Evolutionary conservation across 768 basidiomycete species (phyloP).

Genomic region (Suillus alpinus): DNA sequence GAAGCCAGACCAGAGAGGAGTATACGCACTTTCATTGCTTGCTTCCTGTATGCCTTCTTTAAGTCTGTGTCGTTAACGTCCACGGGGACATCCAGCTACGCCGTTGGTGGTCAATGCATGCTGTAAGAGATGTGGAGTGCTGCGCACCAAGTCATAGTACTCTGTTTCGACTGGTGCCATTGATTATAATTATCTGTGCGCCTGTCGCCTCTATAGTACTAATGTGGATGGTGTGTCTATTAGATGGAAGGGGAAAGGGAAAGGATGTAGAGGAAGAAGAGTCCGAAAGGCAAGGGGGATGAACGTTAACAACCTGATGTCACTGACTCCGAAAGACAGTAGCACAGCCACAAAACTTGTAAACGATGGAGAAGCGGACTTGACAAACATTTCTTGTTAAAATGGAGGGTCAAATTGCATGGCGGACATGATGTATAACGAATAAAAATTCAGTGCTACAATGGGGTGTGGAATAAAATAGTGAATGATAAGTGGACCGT

Average conservation of each 20-base stretch:
- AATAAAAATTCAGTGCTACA: constrained; percentile 25
- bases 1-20: neutral
- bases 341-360: constrained; percentile 2
- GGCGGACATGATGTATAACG: neutral
- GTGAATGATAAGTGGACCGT: neutral
- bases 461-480: constrained; percentile 23
- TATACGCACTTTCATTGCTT: constrained; percentile 80
- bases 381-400: neutral
- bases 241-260: constrained; percentile 3
- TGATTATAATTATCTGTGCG: neutral
- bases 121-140: constrained; percentile 3
- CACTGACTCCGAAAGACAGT: neutral
- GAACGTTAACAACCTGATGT: neutral
- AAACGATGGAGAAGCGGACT: neutral
- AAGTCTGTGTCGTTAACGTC: constrained; percentile 78
- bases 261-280: constrained; percentile 8
- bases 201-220: constrained; percentile 5
- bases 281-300: constrained; percentile 4
- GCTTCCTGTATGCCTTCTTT: constrained; percentile 94
- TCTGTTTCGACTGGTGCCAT: constrained; percentile 92
- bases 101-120: neutral
- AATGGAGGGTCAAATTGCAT: neutral
- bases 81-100: constrained; percentile 64
- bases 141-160: constrained; percentile 79
- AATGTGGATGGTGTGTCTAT: constrained; percentile 3